A percentile compares a stretch with the other conserved stretches of the same genome.
phyloP scores from a whole-genome alignment of 2,329 filamentous ascomycete species.

The Falciphora oryzae region DNA sequence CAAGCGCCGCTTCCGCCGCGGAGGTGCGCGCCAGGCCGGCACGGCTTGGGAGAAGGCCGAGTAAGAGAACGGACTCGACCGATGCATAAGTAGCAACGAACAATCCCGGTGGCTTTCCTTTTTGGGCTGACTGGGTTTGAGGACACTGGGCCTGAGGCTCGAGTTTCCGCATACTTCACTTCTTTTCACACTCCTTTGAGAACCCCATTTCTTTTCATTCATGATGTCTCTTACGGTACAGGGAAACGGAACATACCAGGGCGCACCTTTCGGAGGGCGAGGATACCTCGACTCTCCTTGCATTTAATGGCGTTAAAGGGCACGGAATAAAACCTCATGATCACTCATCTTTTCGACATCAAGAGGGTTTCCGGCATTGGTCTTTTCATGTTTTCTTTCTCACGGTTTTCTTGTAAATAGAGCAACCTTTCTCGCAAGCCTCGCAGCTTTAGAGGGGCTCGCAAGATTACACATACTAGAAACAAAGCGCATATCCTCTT shows the following conservation, averaged over 20 bases:
- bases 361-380: too few species aligned
- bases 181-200: not conserved
- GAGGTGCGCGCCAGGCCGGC: constrained; percentile 1
- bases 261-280: not conserved
- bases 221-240: not conserved
- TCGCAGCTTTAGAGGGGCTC: not conserved
- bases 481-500: not conserved
- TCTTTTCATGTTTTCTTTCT: not conserved
- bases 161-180: not conserved
- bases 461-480: not conserved
- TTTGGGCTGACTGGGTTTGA: not conserved
- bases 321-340: not conserved
- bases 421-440: not conserved
- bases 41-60: not conserved
- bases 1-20: constrained; percentile 3
- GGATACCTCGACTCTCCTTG: not conserved
- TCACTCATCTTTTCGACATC: too few species aligned
- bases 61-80: not conserved
- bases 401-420: not conserved
- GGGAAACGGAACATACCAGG: not conserved
- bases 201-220: not conserved
- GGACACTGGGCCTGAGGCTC: not conserved
- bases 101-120: not conserved
- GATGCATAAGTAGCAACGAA: not conserved
- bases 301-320: not conserved